Evolutionary conservation across 2,329 filamentous ascomycete genomes (phyloP).

Genomic region (Hypoxylon sp.): DNA sequence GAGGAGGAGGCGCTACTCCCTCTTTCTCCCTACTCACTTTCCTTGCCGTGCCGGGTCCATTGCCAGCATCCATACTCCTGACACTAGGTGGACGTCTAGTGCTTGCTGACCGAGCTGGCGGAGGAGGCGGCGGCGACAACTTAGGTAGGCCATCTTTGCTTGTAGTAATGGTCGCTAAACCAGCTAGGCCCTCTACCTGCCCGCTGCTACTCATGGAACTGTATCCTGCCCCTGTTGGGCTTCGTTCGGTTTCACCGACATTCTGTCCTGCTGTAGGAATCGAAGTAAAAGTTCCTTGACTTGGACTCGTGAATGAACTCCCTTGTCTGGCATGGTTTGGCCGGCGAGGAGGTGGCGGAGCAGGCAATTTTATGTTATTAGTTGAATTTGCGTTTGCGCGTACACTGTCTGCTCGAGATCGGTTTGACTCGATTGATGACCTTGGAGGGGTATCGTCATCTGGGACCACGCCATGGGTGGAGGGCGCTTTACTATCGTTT

Average conservation of each 20-base stretch:
- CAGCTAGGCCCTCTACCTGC: slow-evolving; percentile 25
- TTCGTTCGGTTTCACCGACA: slow-evolving; percentile 43
- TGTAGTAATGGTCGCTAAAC: slow-evolving; percentile 41
- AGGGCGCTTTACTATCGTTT: slow-evolving; percentile 60
- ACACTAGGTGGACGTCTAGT: slow-evolving; percentile 63
- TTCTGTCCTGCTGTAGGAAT: slow-evolving; percentile 37
- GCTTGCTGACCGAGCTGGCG: slow-evolving; percentile 62
- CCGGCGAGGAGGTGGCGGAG: slow-evolving; percentile 70
- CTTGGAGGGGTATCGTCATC: slow-evolving; percentile 62
- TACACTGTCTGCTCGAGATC: slow-evolving; percentile 63
- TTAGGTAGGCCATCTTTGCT: slow-evolving; percentile 51
- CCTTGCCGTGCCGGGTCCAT: slow-evolving; percentile 51
- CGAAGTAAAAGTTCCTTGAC: slow-evolving; percentile 49
- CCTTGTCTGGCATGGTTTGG: slow-evolving; percentile 57
- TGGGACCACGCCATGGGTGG: slow-evolving; percentile 36
- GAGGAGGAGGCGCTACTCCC: slow-evolving; percentile 61
- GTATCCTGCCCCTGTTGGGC: slow-evolving; percentile 34
- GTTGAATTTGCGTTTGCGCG: slow-evolving; percentile 58
- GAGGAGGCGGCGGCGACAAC: slow-evolving; percentile 60
- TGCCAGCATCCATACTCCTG: slow-evolving; percentile 58
- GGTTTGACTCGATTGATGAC: slow-evolving; percentile 66
- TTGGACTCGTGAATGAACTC: slow-evolving; percentile 52
- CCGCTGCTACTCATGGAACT: slow-evolving; percentile 26
- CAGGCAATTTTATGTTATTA: slow-evolving; percentile 57
- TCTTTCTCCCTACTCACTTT: slow-evolving; percentile 54